Evolutionary conservation across 768 basidiomycete genomes (phyloP).

Genomic region (Glaciozyma antarctica): DNA sequence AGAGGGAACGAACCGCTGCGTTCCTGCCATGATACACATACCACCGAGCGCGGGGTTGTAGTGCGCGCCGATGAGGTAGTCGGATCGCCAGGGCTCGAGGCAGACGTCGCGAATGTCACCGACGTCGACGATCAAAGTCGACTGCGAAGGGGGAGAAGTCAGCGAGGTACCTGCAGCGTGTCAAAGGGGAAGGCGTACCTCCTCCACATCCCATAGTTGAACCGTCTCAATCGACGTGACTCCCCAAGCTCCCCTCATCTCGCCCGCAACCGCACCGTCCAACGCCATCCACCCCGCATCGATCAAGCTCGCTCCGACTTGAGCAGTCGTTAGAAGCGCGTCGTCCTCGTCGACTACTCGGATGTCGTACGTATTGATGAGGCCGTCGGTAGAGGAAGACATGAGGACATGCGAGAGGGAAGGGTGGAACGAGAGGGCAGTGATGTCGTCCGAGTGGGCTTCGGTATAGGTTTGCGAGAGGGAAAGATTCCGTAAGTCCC

Average conservation of each 20-base stretch:
- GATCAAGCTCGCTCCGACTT: conserved; percentile 29
- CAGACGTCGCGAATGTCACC: conserved; percentile 34
- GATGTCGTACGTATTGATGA: conserved; percentile 33
- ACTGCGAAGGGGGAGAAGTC: conserved; percentile 9
- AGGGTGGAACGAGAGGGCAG: conserved; percentile 33
- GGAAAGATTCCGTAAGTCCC: conserved; percentile 28
- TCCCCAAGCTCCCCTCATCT: conserved; percentile 24
- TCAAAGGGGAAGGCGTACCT: conserved; percentile 11
- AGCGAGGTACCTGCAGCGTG: background rate
- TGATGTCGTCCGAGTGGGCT: conserved; percentile 35
- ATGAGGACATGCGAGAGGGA: conserved; percentile 32
- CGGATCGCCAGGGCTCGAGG: conserved; percentile 31
- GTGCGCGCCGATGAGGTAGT: conserved; percentile 31
- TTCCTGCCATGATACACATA: conserved; percentile 28
- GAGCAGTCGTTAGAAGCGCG: conserved; percentile 30
- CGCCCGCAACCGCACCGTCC: conserved; percentile 1
- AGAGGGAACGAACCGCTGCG: conserved; percentile 15
- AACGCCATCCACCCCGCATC: conserved; percentile 31
- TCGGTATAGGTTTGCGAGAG: conserved; percentile 32
- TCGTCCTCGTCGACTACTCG: conserved; percentile 36
- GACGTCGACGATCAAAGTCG: conserved; percentile 25
- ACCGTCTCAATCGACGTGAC: conserved; percentile 35
- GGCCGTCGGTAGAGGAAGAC: conserved; percentile 33
- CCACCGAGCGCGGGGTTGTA: conserved; percentile 27
- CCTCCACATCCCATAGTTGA: conserved; percentile 29